Base-by-base conservation (phyloP, 129 eudicot species). In the Sambucus nigra region DNA sequence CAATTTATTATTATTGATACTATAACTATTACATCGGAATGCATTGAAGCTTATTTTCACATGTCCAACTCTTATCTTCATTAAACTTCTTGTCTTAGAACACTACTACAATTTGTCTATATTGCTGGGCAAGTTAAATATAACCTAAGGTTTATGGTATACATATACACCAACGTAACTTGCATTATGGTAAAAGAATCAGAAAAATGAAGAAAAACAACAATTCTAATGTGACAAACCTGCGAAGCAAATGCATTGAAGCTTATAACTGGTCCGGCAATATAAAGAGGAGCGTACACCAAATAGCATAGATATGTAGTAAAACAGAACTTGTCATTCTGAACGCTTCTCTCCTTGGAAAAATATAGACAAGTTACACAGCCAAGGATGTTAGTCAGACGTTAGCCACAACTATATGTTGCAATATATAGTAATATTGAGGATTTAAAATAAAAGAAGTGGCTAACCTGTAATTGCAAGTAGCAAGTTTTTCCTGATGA, bases 191-290 rank as follows among this genome's bases (percentile, higher is more conserved):
- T 31, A 11, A 31, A 11, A 31, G 38, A 60, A 71, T 47, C 20
- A 10, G 52, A 51, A 38, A 49, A 28, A n/a, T 56, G 9, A 16
- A 51, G 15, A 54, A 47, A 41, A 28, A 22, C 17, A 58, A 47
- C 25, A 64, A 39, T 35, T n/a, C n/a, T 35, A 19, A 49, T 8
- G 57, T 7, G 35, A 74, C 61, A 60, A 63, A 91, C 99, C 95
- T 91, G 99, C 32, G 91, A 79, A 70, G 84, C 91, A 73, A 86
- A 85, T 18, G 94, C 94, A 35, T 91, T 91, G 76, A 79, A 91
- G 81, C 81, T 86, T 63, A 80, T 67, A 31, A 91, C 79, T 20
- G 99, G 99, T 23, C 99, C 99, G 28, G 99, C 99, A 59, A 91
- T 85, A 67, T 86, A 91, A 22, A 91, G 89, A 59, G 95, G 99